phyloP scores from a whole-genome alignment of 2,329 filamentous ascomycete genomes.

The Spiromastix sp. region DNA sequence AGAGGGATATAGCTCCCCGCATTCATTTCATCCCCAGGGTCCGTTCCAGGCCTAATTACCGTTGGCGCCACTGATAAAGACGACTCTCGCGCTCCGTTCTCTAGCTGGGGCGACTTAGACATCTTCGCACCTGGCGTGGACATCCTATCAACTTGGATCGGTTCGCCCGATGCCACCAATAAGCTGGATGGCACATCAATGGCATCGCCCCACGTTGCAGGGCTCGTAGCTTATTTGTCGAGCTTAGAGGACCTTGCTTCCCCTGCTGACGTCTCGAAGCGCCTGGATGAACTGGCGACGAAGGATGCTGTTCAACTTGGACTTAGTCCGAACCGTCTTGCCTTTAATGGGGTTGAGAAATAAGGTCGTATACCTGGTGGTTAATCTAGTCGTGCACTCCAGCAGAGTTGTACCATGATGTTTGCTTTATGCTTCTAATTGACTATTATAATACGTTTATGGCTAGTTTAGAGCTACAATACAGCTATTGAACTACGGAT shows the following conservation, averaged over 20 bases:
- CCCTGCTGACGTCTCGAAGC: constrained; percentile 33
- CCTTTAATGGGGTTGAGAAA: no score
- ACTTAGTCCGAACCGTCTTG: no score
- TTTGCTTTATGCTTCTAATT: no score
- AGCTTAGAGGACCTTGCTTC: constrained; percentile 40
- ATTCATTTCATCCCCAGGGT: constrained; percentile 27
- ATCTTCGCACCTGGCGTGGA: constrained; percentile 48
- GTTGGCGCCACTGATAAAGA: constrained; percentile 27
- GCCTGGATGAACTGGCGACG: constrained; percentile 48
- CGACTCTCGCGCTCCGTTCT: constrained; percentile 29
- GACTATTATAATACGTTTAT: no score
- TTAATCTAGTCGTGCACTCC: no score
- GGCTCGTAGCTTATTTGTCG: constrained; percentile 44
- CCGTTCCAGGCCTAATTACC: constrained; percentile 28
- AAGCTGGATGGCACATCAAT: constrained; percentile 32
- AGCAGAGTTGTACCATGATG: no score
- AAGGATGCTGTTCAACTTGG: no score
- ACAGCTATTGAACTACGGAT: no score
- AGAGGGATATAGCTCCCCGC: constrained; percentile 19
- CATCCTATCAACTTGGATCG: constrained; percentile 43
- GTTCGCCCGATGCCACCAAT: constrained; percentile 34
- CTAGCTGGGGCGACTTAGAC: constrained; percentile 38
- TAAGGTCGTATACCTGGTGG: no score
- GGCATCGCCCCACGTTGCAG: constrained; percentile 38
- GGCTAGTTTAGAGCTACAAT: no score